phyloP scores from a whole-genome alignment of 129 eudicot species.

The Flaveria ramosissima region DNA sequence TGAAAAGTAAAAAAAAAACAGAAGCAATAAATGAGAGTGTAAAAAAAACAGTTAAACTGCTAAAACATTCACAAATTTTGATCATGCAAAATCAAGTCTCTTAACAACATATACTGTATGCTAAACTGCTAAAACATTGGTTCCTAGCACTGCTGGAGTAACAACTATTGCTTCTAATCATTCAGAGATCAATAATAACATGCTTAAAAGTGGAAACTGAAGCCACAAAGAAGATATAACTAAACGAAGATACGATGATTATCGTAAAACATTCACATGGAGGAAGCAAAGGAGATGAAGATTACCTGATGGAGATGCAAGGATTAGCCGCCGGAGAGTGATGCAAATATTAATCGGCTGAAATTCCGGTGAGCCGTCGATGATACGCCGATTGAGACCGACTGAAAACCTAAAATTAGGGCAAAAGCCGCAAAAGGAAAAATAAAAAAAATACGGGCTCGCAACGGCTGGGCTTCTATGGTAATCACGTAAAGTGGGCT shows the following conservation, averaged over 20 bases:
- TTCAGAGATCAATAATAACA: not conserved
- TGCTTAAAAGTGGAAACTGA: not conserved
- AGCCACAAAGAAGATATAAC: not conserved
- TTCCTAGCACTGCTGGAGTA: no score
- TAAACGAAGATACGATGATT: not conserved
- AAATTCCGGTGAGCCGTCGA: not conserved
- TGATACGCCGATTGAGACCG: not conserved
- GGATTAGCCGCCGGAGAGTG: not conserved
- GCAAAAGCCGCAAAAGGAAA: not conserved
- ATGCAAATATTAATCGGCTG: not conserved
- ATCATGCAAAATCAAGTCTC: no score
- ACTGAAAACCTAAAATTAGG: not conserved
- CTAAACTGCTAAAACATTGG: no score
- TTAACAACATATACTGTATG: no score
- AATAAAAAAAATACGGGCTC: not conserved
- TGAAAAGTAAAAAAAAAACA: not conserved
- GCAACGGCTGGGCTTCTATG: not conserved
- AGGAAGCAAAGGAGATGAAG: not conserved
- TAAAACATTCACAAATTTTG: no score
- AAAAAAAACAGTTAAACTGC: not conserved
- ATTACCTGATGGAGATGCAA: not conserved
- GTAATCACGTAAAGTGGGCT: not conserved
- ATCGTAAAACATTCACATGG: not conserved
- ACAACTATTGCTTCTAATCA: no score
- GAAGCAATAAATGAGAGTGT: not conserved